Evolutionary conservation across 2,329 filamentous ascomycete genomes (phyloP), one percentile per base, ranked within the genome.

Genomic region (Triangularia setosa): DNA sequence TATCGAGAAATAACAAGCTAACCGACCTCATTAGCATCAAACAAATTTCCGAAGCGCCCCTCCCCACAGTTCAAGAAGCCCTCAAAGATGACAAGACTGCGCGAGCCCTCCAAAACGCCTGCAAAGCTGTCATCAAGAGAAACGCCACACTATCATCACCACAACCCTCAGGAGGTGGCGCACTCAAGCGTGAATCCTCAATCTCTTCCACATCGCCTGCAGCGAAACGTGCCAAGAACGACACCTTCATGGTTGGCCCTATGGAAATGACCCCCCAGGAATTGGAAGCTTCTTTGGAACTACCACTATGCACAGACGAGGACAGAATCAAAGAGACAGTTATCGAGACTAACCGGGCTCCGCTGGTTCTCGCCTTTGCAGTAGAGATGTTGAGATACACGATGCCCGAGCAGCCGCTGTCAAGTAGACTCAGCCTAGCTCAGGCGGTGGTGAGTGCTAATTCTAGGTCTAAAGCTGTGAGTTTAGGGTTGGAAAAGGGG

Each of bases 381-480:
- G 84, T 92, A 14, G 85, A 87, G 65, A 74, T 94, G 58, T 74
- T 96, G 56, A 88, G 90, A 55, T 88, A 90, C 73, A 96, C 91
- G 0, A 94, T 93, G 89, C 90, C 92, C 0, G 88, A 91, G 69
- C 93, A 97, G 73, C 92, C 92, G 2, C 81, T 89, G 2, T 95
- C 91, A n/a, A 94, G 91, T 73, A 83, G 91, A 56, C 79, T 96
- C 21, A 96, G 92, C 73, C 79, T 97, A 21, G 91, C 89, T 0
- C 92, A 96, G 75, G 92, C 91, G 0, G 88, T 95, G 1, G 90
- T 96, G 16, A 93, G 91, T 73, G 87, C 87, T 27, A 95, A 94
- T 73, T 92, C 90, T 65, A 85, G 88, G 68, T 87, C 85, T 35
- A 93, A 93, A 76, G 92, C 92, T 9, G 82, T 88, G 27, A 90